Evolutionary conservation across 768 basidiomycete genomes (phyloP).

Genomic region (Hygrophoropsis aurantiaca): DNA sequence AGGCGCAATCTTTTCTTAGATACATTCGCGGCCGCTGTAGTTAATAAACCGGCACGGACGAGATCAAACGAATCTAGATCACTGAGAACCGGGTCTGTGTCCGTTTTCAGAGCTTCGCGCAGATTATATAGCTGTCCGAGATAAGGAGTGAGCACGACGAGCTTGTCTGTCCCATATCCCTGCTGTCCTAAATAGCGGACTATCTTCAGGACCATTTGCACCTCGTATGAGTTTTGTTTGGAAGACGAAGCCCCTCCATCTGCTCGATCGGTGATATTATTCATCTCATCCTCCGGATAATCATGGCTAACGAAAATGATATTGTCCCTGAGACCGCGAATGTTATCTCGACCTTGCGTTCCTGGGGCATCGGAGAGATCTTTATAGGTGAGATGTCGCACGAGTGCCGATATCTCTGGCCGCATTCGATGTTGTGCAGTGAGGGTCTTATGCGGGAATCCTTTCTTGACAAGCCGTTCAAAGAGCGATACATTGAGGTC

Average conservation of each 20-base stretch:
- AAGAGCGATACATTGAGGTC: constrained; percentile 63
- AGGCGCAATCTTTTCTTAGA: constrained; percentile 48
- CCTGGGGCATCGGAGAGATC: constrained; percentile 50
- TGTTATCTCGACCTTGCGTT: constrained; percentile 45
- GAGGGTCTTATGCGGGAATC: constrained; percentile 56
- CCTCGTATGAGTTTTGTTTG: constrained; percentile 57
- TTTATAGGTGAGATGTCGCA: constrained; percentile 59
- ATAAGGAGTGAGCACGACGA: constrained; percentile 65
- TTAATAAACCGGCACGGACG: constrained; percentile 51
- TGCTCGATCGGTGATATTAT: constrained; percentile 35
- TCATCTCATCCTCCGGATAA: constrained; percentile 48
- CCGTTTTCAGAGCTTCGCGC: constrained; percentile 36
- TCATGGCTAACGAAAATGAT: constrained; percentile 57
- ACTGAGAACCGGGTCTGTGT: constrained; percentile 55
- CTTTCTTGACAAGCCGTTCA: constrained; percentile 56
- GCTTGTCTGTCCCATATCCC: constrained; percentile 54
- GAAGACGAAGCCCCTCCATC: constrained; percentile 47
- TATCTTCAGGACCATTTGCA: constrained; percentile 57
- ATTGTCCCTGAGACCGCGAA: constrained; percentile 53
- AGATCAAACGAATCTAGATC: constrained; percentile 60
- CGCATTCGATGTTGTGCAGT: constrained; percentile 62
- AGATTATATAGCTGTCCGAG: constrained; percentile 56
- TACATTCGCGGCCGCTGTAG: constrained; percentile 38
- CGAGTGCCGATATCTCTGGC: constrained; percentile 58
- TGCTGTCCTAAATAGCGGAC: constrained; percentile 62